Evolutionary conservation across 2,329 filamentous ascomycete species (phyloP).

Genomic region (Xylariales sp.): DNA sequence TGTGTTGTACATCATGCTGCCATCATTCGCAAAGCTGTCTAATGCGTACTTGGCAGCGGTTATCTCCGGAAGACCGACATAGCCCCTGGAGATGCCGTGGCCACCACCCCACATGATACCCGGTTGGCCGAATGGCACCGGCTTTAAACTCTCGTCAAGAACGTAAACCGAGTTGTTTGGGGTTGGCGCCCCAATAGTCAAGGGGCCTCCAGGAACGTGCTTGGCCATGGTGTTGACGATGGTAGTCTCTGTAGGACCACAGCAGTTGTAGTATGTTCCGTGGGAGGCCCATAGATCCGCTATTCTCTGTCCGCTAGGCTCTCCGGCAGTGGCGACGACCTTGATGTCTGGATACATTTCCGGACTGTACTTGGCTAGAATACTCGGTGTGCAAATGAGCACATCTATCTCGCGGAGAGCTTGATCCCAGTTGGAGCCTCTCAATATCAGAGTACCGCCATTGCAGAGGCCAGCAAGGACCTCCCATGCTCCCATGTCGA

Average conservation of each 20-base stretch:
- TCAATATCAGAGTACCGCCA: slow-evolving; percentile 49
- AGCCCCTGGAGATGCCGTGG: slow-evolving; percentile 49
- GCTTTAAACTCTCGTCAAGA: slow-evolving; percentile 40
- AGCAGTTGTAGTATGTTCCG: slow-evolving; percentile 50
- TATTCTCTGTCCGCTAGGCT: slow-evolving; percentile 42
- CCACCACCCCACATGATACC: slow-evolving; percentile 56
- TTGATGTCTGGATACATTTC: slow-evolving; percentile 45
- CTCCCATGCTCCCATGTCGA: slow-evolving; percentile 61
- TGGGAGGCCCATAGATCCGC: slow-evolving; percentile 51
- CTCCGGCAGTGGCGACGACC: slow-evolving; percentile 50
- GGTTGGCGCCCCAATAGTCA: slow-evolving; percentile 51
- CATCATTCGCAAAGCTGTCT: slow-evolving; percentile 47
- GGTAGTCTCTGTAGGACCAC: slow-evolving; percentile 56
- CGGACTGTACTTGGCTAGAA: slow-evolving; percentile 45
- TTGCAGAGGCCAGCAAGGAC: slow-evolving; percentile 54
- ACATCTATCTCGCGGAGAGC: slow-evolving; percentile 45
- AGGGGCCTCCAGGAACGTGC: slow-evolving; percentile 38
- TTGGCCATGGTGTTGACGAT: slow-evolving; percentile 54
- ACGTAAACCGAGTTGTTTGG: slow-evolving; percentile 55
- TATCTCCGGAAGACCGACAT: slow-evolving; percentile 47
- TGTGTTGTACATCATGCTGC: slow-evolving; percentile 54
- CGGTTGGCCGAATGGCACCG: slow-evolving; percentile 40
- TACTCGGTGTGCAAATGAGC: slow-evolving; percentile 51
- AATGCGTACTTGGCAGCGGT: slow-evolving; percentile 44
- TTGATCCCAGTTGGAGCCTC: slow-evolving; percentile 44